Conservation (phyloP, 2,329 filamentous ascomycete species). For the Colletotrichum brevisporum region DNA sequence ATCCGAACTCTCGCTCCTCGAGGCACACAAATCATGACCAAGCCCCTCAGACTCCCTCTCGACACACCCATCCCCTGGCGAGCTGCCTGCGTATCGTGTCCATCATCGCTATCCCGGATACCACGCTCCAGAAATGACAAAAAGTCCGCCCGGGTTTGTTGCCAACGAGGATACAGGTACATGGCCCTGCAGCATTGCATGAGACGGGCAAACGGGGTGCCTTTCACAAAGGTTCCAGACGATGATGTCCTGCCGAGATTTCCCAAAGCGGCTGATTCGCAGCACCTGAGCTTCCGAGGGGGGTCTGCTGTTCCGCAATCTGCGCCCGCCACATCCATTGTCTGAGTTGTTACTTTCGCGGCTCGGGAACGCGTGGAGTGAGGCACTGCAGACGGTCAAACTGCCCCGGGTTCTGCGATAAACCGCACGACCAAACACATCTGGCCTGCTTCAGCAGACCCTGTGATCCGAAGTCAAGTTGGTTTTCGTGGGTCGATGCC, state of each 20-base stretch:
- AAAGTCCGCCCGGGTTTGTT: background rate
- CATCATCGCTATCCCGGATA: background rate
- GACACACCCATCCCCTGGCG: no score
- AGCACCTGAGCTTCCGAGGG: conserved; percentile 1
- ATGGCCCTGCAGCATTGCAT: background rate
- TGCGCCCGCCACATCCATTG: conserved; percentile 35
- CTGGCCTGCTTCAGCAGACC: no score
- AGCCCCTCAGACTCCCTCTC: no score
- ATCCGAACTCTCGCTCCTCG: no score
- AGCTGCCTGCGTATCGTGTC: background rate
- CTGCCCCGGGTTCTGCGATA: background rate
- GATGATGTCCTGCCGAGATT: conserved; percentile 9
- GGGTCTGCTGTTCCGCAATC: background rate
- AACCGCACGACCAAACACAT: background rate
- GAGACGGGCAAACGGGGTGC: no score
- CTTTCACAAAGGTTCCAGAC: background rate
- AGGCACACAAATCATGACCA: no score
- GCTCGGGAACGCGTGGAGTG: background rate
- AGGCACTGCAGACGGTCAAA: background rate
- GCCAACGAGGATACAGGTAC: conserved; percentile 2
- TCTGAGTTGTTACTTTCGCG: background rate
- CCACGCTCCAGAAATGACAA: background rate
- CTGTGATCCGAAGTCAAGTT: background rate
- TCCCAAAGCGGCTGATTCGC: background rate
- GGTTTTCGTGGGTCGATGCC: background rate